These are phyloP conservation scores for Juglanconis sp. DNA, from an alignment of 2,329 filamentous ascomycete species.

Conservation along the genomic window DNA sequence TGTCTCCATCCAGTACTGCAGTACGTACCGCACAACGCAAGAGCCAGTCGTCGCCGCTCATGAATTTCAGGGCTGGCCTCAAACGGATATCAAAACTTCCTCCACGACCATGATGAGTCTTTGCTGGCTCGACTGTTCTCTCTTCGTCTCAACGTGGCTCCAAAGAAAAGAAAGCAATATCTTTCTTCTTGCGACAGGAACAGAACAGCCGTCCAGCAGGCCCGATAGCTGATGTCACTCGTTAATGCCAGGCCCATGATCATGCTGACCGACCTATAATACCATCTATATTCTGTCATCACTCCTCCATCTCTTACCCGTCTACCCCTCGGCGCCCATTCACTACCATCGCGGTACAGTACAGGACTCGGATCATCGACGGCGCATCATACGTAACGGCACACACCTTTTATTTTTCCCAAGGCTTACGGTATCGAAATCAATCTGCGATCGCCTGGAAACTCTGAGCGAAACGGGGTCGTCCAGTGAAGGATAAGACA, in stretches of 20 bases:
- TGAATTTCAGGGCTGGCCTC: constrained; percentile 12
- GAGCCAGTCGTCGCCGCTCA: constrained; percentile 7
- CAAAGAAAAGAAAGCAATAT: neutral
- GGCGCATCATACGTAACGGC: neutral
- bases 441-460: neutral
- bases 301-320: neutral
- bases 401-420: neutral
- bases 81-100: constrained; percentile 4
- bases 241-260: constrained; percentile 10
- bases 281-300: constrained; percentile 3
- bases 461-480: neutral
- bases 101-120: constrained; percentile 8
- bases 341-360: neutral
- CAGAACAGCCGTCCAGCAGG: neutral
- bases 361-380: neutral
- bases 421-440: neutral
- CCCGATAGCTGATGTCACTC: constrained; percentile 12
- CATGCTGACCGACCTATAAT: constrained; percentile 16
- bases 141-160: neutral
- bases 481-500: neutral
- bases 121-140: neutral
- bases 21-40: constrained; percentile 11
- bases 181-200: neutral
- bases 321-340: neutral
- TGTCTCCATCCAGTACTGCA: constrained; percentile 5